Evolutionary conservation across 495 filamentous ascomycete genomes (phyloP), one percentile per base, ranked within the genome.

Genomic region (Trichocladium antarcticum): DNA sequence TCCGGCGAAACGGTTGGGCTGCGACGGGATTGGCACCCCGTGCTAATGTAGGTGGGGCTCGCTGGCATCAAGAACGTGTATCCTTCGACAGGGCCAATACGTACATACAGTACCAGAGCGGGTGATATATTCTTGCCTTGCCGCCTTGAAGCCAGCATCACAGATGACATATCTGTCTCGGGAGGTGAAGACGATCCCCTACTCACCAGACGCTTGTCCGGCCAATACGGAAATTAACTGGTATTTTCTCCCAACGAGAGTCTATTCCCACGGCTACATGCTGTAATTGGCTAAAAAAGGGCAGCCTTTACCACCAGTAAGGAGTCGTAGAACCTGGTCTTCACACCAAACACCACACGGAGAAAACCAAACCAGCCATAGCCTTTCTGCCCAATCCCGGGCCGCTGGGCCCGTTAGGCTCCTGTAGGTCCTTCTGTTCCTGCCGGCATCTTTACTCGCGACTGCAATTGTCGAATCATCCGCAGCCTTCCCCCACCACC

Each of bases 391-490:
- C 51, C 53, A 57, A 60, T 51, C n/a, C 45, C 54, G 47, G 50
- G 54, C 52, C 20, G 48, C 32, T 47, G 45, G 52, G 36, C 52
- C 52, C 50, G 45, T 59, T 48, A 46, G 54, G 61, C 56, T 56
- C 37, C 46, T 35, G 51, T 49, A 53, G 57, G 52, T 53, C 58
- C 59, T 62, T 54, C 58, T 58, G 65, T 67, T 63, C 63, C 63
- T 64, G 57, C 54, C 44, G 51, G 61, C 58, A 56, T 58, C 55
- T 69, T 64, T 59, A 60, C 59, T 50, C 49, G 45, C 27, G 42
- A 57, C 45, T 49, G 57, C 58, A 55, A 68, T 69, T 66, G 66
- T 55, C 61, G 55, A 71, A 69, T 69, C 62, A 69, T 38, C 43
- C 42, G 47, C 37, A 1, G 10, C 19, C 20, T 28, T 58, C 53